Base-by-base conservation (phyloP, 192 early-diverging fungal genomes). In the Mortierella hygrophila region DNA sequence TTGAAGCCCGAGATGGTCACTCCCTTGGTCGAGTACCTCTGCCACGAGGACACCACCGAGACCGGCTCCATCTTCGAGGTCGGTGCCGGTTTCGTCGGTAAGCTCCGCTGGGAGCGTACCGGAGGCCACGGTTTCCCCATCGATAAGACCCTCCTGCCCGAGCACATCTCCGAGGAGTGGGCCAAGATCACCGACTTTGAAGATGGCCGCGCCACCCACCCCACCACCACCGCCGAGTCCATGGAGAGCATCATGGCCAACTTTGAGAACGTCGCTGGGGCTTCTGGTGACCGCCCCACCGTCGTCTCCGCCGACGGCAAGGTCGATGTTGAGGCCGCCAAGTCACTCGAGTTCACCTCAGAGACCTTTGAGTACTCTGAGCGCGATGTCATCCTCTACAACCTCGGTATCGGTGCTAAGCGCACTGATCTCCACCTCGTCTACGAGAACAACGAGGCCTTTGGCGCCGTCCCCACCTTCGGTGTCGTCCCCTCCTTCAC, bases 1-100 rank as follows among this genome's bases (percentile, higher is more conserved):
- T 93, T 99, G 41, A 99, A 98, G 90, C 99, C 99, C 78, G 98
- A 99, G 90, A 98, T 97, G 85, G 96, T 99, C 47, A 94, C 98
- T 35, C 98, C 98, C 6, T 90, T 99, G 70, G 97, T 99, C 75
- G 96, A 90, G n/a, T 98, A 92, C 89, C 94, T 99, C 77, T 95
- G 94, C 78, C 97, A 99, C 87, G 98, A 99, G 80, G 84, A 87
- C 54, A 97, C 92, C 75, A 89, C 88, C 80, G 96, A 96, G 83
- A 96, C 88, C 71, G 98, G 97, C 71, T 99, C 94, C 77, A 90
- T 98, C 80, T 99, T 99, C 90, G 98, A 99, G 91, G 96, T 99
- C 55, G 97, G 99, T 75, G 96, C 95, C 78, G 97, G 97, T 73
- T 99, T 97, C 94, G 92, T 96, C 57, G 94, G 97, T 49, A 96